Conservation (phyloP, 75 land plant species). For the Sequoia sempervirens region DNA sequence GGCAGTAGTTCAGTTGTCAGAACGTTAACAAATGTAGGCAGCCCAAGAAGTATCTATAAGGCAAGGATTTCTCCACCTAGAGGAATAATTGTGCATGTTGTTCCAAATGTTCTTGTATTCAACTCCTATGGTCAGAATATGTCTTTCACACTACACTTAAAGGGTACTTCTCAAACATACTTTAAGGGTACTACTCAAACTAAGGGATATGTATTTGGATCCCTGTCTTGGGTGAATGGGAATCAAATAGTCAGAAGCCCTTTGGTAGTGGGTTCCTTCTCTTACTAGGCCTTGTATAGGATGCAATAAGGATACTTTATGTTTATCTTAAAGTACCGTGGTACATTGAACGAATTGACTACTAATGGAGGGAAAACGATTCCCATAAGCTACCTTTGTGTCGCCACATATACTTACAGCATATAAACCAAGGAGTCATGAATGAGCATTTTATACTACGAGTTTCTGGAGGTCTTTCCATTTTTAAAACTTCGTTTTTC, state of each 20-base stretch:
- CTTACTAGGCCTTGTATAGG: neutral
- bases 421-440: neutral
- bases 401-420: neutral
- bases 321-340: neutral
- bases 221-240: slow-evolving; percentile 48
- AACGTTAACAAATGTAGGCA: slow-evolving; percentile 84
- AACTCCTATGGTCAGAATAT: slow-evolving; percentile 35
- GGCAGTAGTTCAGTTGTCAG: slow-evolving; percentile 31
- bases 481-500: neutral
- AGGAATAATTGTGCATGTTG: slow-evolving; percentile 58
- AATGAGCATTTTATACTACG: neutral
- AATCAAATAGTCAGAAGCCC: neutral
- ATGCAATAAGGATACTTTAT: neutral
- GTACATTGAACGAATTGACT: neutral
- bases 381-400: neutral
- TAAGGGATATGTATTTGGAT: slow-evolving; percentile 62
- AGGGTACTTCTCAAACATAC: slow-evolving; percentile 24
- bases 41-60: slow-evolving; percentile 36
- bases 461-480: neutral
- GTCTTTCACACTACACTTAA: slow-evolving; percentile 51
- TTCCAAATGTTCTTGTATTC: slow-evolving; percentile 56
- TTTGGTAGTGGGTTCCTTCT: neutral
- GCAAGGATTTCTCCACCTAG: slow-evolving; percentile 45
- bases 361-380: neutral
- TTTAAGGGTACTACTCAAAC: slow-evolving; percentile 32